Percentiles rank a stretch among this genome's conserved stretches.
Conservation (phyloP, 1,139 yeast genomes). For the Eremothecium coryli region DNA sequence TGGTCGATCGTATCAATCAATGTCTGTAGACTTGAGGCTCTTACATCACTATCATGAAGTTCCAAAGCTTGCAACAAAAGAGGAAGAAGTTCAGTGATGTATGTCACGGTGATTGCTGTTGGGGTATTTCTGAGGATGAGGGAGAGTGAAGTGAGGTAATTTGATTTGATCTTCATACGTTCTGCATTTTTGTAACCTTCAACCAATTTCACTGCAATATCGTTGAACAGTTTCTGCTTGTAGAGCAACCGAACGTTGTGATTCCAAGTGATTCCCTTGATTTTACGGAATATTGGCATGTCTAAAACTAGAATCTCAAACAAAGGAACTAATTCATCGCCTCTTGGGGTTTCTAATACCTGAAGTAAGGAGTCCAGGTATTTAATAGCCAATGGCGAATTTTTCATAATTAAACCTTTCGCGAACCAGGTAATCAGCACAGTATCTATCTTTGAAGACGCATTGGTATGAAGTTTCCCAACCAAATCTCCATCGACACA, state of each 20-base stretch:
- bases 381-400: conserved; percentile 40
- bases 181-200: conserved; percentile 30
- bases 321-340: conserved; percentile 40
- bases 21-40: conserved; percentile 50
- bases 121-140: conserved; percentile 59
- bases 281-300: conserved; percentile 48
- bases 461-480: conserved; percentile 12
- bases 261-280: conserved; percentile 42
- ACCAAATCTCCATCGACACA: conserved; percentile 13
- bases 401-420: conserved; percentile 58
- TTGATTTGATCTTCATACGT: conserved; percentile 32
- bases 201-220: conserved; percentile 43
- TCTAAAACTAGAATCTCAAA: conserved; percentile 62
- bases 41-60: conserved; percentile 41
- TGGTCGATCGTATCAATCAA: conserved; percentile 47
- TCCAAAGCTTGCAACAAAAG: conserved; percentile 58
- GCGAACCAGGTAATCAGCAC: conserved; percentile 61
- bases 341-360: conserved; percentile 30
- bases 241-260: conserved; percentile 56
- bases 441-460: conserved; percentile 25
- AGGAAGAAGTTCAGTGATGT: conserved; percentile 57
- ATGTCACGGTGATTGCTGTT: conserved; percentile 49
- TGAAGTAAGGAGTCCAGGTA: conserved; percentile 34
- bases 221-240: conserved; percentile 68
- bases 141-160: conserved; percentile 58